Evolutionary conservation across 495 filamentous ascomycete genomes (phyloP).

Genomic region (Penicillium flavigenum): DNA sequence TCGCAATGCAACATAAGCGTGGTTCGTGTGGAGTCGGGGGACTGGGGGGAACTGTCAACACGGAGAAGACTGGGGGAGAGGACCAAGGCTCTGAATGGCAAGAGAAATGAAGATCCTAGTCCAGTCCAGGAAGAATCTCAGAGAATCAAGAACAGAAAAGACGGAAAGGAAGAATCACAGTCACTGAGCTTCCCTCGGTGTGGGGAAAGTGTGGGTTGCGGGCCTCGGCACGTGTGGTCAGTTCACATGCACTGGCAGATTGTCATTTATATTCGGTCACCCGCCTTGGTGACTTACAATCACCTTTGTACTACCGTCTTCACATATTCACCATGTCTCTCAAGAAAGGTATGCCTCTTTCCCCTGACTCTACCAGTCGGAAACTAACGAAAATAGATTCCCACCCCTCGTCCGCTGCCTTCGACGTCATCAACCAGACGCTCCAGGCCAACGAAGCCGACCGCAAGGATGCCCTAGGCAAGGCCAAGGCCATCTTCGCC

Average conservation of each 20-base stretch:
- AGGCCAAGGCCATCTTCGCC: constrained; percentile 82
- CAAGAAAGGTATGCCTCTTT: constrained; percentile 62
- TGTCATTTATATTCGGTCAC: constrained; percentile 9
- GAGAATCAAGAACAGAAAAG: neutral
- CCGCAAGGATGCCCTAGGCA: constrained; percentile 83
- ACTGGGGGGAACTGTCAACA: constrained; percentile 6
- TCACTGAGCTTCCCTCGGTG: constrained; percentile 16
- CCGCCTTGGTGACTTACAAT: neutral
- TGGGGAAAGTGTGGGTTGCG: constrained; percentile 14
- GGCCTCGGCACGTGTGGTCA: constrained; percentile 21
- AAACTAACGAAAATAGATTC: constrained; percentile 54
- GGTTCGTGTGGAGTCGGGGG: constrained; percentile 19
- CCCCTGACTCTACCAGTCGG: neutral
- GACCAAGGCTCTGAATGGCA: neutral
- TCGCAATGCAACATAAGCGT: constrained; percentile 3
- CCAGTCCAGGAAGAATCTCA: neutral
- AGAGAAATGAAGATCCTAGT: neutral
- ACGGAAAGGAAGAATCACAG: neutral
- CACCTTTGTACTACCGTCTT: constrained; percentile 5
- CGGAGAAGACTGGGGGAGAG: neutral
- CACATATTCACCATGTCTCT: constrained; percentile 69
- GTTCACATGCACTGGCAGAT: constrained; percentile 29
- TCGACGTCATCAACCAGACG: constrained; percentile 80
- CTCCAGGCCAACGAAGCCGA: constrained; percentile 68
- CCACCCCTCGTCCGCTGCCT: constrained; percentile 88